Evolutionary conservation across 805 yeast species (phyloP), one percentile per base, ranked within the genome.

Genomic region (Huiozyma sinensis): DNA sequence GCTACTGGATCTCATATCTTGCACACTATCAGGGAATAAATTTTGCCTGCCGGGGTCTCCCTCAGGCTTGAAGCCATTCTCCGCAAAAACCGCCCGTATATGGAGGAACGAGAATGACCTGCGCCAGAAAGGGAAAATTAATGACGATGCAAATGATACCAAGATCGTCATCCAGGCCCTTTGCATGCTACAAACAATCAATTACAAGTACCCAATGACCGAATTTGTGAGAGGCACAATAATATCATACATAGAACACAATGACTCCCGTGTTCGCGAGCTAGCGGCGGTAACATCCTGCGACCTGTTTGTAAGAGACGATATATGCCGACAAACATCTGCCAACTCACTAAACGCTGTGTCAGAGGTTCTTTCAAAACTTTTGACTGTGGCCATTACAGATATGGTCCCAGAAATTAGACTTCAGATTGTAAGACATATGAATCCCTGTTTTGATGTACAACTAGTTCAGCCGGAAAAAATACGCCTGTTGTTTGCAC

Each of bases 401-500:
- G 97, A 89, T 53, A 83, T 90, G 0, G 74, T 75, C 5, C 75
- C 89, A 2, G 95, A 87, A 46, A 83, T 89, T 29, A 69, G 97
- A 44, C 63, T 84, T 4, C 86, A 83, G 46, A 86, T 90, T 0
- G 67, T 90, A 47, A 71, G 71, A 39, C 72, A 87, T 37, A 67
- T 90, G 37, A 85, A 86, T 32, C 75, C 78, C 3, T 72, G 73
- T 47, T 83, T 89, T 58, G 96, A 90, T 54, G 83, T 95, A 0
- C 97, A 90, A 55, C 65, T 89, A 33, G 83, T 96, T 0, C 97
- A 90, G 59, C 92, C 95, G 0, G 92, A 83, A 44, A 88, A 87
- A 58, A 90, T 88, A 12, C 72, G 82, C 44, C 65, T 87, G 6
- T 67, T 89, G 31, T 85, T 90, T 55, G 83, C 87, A 67, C 89